Percentiles rank a stretch among this genome's conserved stretches.
phyloP scores from a whole-genome alignment of 768 basidiomycete species.

The Boletus fagicola region DNA sequence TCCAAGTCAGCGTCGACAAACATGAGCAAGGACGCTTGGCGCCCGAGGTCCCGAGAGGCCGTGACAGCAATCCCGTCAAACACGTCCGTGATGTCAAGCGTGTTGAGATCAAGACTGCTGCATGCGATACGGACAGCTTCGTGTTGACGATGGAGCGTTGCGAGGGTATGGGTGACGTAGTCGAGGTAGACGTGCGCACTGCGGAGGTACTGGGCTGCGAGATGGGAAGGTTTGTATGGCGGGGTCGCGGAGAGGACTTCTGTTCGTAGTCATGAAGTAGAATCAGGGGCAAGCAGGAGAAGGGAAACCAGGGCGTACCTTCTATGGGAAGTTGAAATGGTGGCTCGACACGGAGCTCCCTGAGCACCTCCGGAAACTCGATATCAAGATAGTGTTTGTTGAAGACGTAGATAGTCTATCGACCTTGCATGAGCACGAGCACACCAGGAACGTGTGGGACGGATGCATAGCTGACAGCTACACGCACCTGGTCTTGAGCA shows the following conservation, averaged over 20 bases:
- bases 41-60: constrained; percentile 61
- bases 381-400: constrained; percentile 78
- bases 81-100: constrained; percentile 66
- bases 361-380: constrained; percentile 62
- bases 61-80: constrained; percentile 60
- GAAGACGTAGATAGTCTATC: constrained; percentile 74
- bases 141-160: constrained; percentile 61
- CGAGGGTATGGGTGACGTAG: constrained; percentile 49
- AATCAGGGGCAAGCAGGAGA: background rate
- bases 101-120: constrained; percentile 65
- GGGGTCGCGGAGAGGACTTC: constrained; percentile 66
- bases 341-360: constrained; percentile 58
- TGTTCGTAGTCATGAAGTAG: constrained; percentile 22
- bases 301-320: constrained; percentile 41
- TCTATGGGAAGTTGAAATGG: constrained; percentile 69
- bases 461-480: background rate
- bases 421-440: constrained; percentile 13
- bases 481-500: constrained; percentile 66
- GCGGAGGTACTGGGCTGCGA: constrained; percentile 64
- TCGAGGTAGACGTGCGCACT: constrained; percentile 66
- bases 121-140: constrained; percentile 74
- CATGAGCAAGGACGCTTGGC: constrained; percentile 59
- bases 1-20: constrained; percentile 72
- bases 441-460: background rate
- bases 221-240: constrained; percentile 65